phyloP scores from a whole-genome alignment of 371 early-diverging fungal genomes.

The Actinomortierella wolfii region DNA sequence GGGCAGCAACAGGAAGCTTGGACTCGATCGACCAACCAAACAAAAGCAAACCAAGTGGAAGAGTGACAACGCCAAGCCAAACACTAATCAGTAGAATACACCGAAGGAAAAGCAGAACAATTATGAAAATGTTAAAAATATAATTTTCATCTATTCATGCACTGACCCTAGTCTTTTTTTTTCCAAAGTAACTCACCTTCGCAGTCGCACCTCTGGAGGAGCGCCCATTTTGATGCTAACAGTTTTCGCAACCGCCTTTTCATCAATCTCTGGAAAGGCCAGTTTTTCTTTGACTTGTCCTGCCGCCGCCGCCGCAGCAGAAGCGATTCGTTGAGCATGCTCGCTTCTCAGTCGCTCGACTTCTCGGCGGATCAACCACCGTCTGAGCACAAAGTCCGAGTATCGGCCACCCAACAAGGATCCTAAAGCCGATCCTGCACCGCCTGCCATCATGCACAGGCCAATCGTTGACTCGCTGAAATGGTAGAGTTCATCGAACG shows the following conservation, averaged over 20 bases:
- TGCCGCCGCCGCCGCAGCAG: slow-evolving; percentile 5
- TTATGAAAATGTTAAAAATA: too few relatives aligned
- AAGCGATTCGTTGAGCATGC: slow-evolving; percentile 12
- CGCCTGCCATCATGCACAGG: slow-evolving; percentile 52
- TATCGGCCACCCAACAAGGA: slow-evolving; percentile 53
- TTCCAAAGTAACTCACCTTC: too few relatives aligned
- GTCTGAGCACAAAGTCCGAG: slow-evolving; percentile 51
- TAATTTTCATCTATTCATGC: too few relatives aligned
- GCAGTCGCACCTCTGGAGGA: slow-evolving; percentile 51
- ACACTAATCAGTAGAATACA: slow-evolving; percentile 15
- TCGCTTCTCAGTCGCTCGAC: slow-evolving; percentile 18
- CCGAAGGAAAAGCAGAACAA: neutral
- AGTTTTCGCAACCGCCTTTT: slow-evolving; percentile 4
- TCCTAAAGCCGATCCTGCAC: slow-evolving; percentile 52
- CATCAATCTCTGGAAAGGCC: slow-evolving; percentile 8
- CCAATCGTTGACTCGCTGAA: slow-evolving; percentile 49
- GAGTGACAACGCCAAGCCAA: slow-evolving; percentile 45
- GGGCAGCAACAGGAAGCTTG: slow-evolving; percentile 22
- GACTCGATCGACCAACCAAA: slow-evolving; percentile 50
- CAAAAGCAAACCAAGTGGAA: slow-evolving; percentile 47
- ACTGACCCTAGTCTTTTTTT: too few relatives aligned
- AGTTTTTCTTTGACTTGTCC: slow-evolving; percentile 5
- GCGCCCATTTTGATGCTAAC: slow-evolving; percentile 21
- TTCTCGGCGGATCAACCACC: slow-evolving; percentile 39
- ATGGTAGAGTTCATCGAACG: slow-evolving; percentile 43